Evolutionary conservation across 306 rosid species (phyloP).

Genomic region (Herpetospermum pedunculosum): DNA sequence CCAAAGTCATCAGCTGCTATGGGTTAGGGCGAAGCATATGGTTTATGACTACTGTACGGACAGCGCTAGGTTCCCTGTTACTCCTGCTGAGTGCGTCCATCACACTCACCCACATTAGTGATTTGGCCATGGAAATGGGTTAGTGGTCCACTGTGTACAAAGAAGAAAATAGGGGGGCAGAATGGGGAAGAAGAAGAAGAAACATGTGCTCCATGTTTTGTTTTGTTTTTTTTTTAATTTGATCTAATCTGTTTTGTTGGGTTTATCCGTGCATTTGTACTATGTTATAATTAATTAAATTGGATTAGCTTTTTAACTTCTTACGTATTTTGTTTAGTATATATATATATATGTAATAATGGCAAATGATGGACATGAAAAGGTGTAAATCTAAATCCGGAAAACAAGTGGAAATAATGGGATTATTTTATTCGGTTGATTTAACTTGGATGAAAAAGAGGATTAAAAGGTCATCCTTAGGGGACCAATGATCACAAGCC

Average conservation of each 20-base stretch:
- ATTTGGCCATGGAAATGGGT: not conserved
- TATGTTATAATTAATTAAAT: no score
- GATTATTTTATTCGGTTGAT: no score
- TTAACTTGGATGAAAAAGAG: not conserved
- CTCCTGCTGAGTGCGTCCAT: constrained; percentile 67
- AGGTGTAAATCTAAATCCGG: not conserved
- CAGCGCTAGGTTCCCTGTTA: constrained; percentile 48
- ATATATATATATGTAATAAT: no score
- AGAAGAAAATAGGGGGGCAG: not conserved
- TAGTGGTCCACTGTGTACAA: not conserved
- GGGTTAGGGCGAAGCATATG: constrained; percentile 89
- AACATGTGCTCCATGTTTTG: constrained; percentile 11
- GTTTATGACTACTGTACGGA: constrained; percentile 84
- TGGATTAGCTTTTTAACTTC: not conserved
- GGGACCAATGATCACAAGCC: not conserved
- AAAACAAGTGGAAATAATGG: not conserved
- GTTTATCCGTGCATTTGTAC: no score
- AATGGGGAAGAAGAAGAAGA: not conserved
- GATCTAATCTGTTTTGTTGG: no score
- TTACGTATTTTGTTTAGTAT: not conserved
- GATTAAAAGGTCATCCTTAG: not conserved
- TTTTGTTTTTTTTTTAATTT: no score
- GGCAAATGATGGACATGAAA: not conserved
- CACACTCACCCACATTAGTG: constrained; percentile 19
- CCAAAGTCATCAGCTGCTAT: constrained; percentile 83